Percentiles rank a stretch among this genome's conserved stretches.
phyloP scores from a whole-genome alignment of 805 yeast species.

The Candida xiaguanensis region DNA sequence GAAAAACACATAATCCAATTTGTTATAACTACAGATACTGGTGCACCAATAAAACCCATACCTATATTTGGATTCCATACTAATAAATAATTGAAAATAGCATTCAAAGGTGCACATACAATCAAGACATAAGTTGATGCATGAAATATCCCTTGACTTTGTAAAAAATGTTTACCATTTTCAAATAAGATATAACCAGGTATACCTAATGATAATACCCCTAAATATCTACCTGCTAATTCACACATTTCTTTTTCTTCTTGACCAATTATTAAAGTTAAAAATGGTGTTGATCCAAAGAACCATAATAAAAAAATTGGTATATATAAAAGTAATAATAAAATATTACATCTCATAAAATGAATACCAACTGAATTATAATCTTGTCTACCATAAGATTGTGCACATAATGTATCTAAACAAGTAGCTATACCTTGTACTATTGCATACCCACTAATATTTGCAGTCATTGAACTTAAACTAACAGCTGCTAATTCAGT shows the following conservation, averaged over 20 bases:
- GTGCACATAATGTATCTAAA: slow-evolving; percentile 74
- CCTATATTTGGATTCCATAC: slow-evolving; percentile 63
- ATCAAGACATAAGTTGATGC: slow-evolving; percentile 71
- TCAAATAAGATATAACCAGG: slow-evolving; percentile 76
- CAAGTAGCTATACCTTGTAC: slow-evolving; percentile 79
- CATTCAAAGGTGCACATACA: slow-evolving; percentile 73
- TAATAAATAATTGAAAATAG: slow-evolving; percentile 57
- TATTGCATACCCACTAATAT: slow-evolving; percentile 69
- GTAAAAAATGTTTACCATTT: slow-evolving; percentile 68
- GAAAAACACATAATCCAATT: slow-evolving; percentile 68
- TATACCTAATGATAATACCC: slow-evolving; percentile 56
- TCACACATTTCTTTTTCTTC: slow-evolving; percentile 21
- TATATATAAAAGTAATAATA: slow-evolving; percentile 46
- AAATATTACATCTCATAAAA: slow-evolving; percentile 61
- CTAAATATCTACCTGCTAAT: slow-evolving; percentile 58
- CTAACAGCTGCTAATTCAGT: slow-evolving; percentile 74
- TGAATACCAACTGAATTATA: slow-evolving; percentile 64
- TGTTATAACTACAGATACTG: slow-evolving; percentile 66
- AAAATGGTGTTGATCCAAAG: slow-evolving; percentile 47
- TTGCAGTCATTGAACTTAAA: slow-evolving; percentile 73
- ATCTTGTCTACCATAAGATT: slow-evolving; percentile 70
- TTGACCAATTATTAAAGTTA: slow-evolving; percentile 25
- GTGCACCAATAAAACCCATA: slow-evolving; percentile 73
- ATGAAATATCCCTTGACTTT: slow-evolving; percentile 75
- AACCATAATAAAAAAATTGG: slow-evolving; percentile 64